A percentile compares a stretch with the other conserved stretches of the same genome.
phyloP scores from a whole-genome alignment of 176 grass and related monocot species.

The Triticum monococcum region DNA sequence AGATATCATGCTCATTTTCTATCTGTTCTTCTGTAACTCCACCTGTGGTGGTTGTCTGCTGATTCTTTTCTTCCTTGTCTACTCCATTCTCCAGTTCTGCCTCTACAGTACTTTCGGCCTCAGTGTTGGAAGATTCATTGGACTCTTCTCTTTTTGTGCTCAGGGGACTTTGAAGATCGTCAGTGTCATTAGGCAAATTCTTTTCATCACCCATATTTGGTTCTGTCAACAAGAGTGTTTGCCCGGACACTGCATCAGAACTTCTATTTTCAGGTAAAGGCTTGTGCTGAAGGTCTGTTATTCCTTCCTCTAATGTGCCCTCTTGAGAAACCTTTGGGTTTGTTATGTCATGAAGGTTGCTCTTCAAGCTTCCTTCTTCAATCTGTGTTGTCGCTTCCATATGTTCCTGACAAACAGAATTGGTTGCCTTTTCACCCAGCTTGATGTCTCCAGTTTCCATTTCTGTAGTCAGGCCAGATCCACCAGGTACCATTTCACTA shows the following conservation, averaged over 20 bases:
- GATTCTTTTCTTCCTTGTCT: slow-evolving; percentile 32
- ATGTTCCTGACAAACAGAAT: slow-evolving; percentile 33
- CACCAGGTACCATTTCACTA: slow-evolving; percentile 28
- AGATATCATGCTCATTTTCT: slow-evolving; percentile 27
- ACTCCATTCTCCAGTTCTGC: slow-evolving; percentile 30
- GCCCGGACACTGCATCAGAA: slow-evolving; percentile 14
- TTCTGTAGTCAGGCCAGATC: slow-evolving; percentile 17
- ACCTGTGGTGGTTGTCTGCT: not conserved
- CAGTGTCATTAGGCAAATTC: slow-evolving; percentile 1
- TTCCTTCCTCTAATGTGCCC: slow-evolving; percentile 28
- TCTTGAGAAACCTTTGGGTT: slow-evolving; percentile 33
- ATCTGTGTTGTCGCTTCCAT: slow-evolving; percentile 6
- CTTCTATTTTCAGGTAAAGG: slow-evolving; percentile 25
- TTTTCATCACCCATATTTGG: slow-evolving; percentile 7
- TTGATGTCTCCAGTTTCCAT: slow-evolving; percentile 21
- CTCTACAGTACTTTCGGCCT: slow-evolving; percentile 13
- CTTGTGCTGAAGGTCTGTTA: slow-evolving; percentile 12
- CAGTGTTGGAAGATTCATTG: slow-evolving; percentile 33
- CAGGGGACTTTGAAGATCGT: slow-evolving; percentile 4
- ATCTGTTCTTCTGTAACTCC: slow-evolving; percentile 1
- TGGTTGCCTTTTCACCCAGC: slow-evolving; percentile 11
- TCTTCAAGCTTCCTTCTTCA: slow-evolving; percentile 35
- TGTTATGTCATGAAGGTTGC: slow-evolving; percentile 25
- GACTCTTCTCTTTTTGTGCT: slow-evolving; percentile 27
- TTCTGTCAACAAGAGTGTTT: slow-evolving; percentile 24